Evolutionary conservation across 805 yeast genomes (phyloP), one percentile per base, ranked within the genome.

Genomic region (Kuraishia piskuri): DNA sequence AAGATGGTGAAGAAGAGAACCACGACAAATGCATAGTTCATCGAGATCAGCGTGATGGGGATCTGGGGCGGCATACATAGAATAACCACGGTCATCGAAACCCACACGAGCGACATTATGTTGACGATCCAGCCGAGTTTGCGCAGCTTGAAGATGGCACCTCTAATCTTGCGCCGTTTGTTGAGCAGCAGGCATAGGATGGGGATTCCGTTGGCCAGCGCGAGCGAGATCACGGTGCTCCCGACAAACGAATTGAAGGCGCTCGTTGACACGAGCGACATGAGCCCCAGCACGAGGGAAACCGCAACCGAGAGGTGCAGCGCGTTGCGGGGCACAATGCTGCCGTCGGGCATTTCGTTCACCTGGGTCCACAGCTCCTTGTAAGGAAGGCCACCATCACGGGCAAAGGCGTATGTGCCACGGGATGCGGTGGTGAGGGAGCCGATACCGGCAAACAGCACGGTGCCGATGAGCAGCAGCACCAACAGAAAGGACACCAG

Each of bases 231-330:
- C 2, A 89, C 94, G 9, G 92, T 84, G 19, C 91, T 84, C 0
- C 95, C 94, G 70, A 88, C 81, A 65, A 88, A 88, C 2, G 95
- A 90, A 65, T 85, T 85, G 67, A 88, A 86, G 0, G 94, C 90
- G 7, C 90, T 79, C 4, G 82, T 72, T 0, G 92, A 86, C 1
- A 88, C 66, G 48, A 88, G 68, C 2, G 91, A 86, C 46, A 88
- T 71, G 7, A 83, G 64, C 1, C 91, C 88, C 49, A 88, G 67
- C 2, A 79, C 53, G 20, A 77, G 77, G 26, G 88, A 79, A 21
- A 85, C 80, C 0, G 68, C 77, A 76, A 85, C 83, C 17, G 89
- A 82, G 48, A 86, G 68, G 46, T 83, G 66, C 23, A 87, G 72
- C 0, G 94, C 86, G 63, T 87, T 83, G 58, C 79, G 80, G 1